A percentile compares a stretch with the other conserved stretches of the same genome.
Conservation (phyloP, 2,329 filamentous ascomycete species). For the Dothideomycetes sp. region DNA sequence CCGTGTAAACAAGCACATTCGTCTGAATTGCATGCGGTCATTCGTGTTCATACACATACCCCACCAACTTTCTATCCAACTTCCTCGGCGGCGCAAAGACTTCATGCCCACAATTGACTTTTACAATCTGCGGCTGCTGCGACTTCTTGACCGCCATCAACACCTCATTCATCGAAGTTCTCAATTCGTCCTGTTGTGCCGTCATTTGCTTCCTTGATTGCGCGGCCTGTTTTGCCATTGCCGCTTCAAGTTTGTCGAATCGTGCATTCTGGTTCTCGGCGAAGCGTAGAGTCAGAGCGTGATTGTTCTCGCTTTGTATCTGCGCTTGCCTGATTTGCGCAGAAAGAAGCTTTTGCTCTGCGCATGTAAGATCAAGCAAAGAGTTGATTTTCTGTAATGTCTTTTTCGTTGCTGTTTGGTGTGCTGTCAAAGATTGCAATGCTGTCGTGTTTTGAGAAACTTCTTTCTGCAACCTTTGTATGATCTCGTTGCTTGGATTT, state of each 20-base stretch:
- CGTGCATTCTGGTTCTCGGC: neutral
- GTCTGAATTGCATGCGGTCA: too few species aligned
- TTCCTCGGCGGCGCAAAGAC: slow-evolving; percentile 16
- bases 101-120: slow-evolving; percentile 15
- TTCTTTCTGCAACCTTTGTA: slow-evolving; percentile 1
- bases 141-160: neutral
- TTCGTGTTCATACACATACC: slow-evolving; percentile 15
- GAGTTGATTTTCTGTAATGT: neutral
- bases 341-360: neutral
- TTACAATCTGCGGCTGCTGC: neutral
- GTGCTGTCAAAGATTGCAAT: neutral
- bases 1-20: too few species aligned
- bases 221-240: slow-evolving; percentile 1
- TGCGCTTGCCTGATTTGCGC: neutral
- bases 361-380: neutral
- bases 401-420: slow-evolving; percentile 1
- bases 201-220: neutral
- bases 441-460: slow-evolving; percentile 5
- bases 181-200: neutral
- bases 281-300: neutral
- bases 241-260: neutral
- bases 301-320: neutral
- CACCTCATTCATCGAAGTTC: neutral
- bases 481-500: neutral
- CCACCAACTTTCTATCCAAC: slow-evolving; percentile 13